phyloP scores from a whole-genome alignment of 805 yeast genomes.

The Vanderwaltozyma yarrowii region DNA sequence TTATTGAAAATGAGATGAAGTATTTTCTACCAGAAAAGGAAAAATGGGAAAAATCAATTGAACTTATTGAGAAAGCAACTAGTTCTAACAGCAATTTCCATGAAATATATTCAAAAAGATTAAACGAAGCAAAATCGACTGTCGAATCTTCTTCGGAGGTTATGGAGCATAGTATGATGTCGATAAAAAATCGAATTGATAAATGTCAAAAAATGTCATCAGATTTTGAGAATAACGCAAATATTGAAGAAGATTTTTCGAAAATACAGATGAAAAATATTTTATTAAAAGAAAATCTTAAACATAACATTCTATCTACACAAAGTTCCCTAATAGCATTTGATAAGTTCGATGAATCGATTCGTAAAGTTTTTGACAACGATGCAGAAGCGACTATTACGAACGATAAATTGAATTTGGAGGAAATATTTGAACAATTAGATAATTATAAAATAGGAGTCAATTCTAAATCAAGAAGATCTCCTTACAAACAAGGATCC shows the following conservation, averaged over 20 bases:
- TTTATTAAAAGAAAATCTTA: slow-evolving; percentile 6
- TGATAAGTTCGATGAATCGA: slow-evolving; percentile 5
- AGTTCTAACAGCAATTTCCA: slow-evolving; percentile 17
- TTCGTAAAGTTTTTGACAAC: slow-evolving; percentile 6
- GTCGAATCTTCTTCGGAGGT: neutral
- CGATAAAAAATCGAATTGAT: neutral
- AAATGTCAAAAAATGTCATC: neutral
- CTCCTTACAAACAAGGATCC: slow-evolving; percentile 2
- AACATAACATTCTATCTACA: slow-evolving; percentile 3
- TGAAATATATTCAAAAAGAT: neutral
- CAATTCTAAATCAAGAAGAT: slow-evolving; percentile 3
- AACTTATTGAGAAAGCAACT: slow-evolving; percentile 23
- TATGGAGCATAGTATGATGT: neutral
- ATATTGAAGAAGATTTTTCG: slow-evolving; percentile 12
- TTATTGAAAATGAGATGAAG: slow-evolving; percentile 23
- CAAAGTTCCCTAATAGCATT: slow-evolving; percentile 5
- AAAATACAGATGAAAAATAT: slow-evolving; percentile 12
- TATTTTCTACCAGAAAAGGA: slow-evolving; percentile 21
- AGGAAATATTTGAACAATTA: slow-evolving; percentile 4
- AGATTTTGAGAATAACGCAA: slow-evolving; percentile 4
- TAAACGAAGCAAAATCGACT: neutral
- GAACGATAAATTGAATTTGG: neutral
- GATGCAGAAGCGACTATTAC: slow-evolving; percentile 2
- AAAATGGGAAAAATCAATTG: slow-evolving; percentile 25
- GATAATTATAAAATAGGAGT: slow-evolving; percentile 1